These are phyloP conservation scores for Crotalaria pallida DNA, from an alignment of 306 rosid genomes.

Conservation along the genomic window DNA sequence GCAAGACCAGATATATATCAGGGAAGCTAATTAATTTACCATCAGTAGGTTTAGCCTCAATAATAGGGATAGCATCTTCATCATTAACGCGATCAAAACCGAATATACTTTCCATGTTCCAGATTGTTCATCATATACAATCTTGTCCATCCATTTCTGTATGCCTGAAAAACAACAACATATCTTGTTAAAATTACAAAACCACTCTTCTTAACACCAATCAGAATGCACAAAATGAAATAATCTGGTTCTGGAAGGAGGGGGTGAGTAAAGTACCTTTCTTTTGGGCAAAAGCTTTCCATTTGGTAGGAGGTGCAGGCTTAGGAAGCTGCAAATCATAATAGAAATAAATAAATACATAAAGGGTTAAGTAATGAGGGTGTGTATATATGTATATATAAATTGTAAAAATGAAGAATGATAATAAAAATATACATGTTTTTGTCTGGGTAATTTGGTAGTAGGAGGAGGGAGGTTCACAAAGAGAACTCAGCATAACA, in stretches of 20 bases:
- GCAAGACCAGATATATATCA: background rate
- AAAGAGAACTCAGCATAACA: too few relatives aligned
- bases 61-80: conserved; percentile 75
- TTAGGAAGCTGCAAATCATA: conserved; percentile 56
- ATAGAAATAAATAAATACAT: too few relatives aligned
- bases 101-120: conserved; percentile 69
- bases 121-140: conserved; percentile 54
- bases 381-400: too few relatives aligned
- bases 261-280: conserved; percentile 38
- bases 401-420: too few relatives aligned
- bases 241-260: too few relatives aligned
- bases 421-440: conserved; percentile 37
- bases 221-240: too few relatives aligned
- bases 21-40: background rate
- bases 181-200: background rate
- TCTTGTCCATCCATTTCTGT: conserved; percentile 64
- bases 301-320: conserved; percentile 85
- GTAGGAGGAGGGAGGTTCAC: conserved; percentile 61
- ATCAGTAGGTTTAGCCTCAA: too few relatives aligned
- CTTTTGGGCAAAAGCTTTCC: conserved; percentile 79
- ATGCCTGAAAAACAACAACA: conserved; percentile 48
- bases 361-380: too few relatives aligned
- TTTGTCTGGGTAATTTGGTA: too few relatives aligned
- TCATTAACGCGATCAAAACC: conserved; percentile 92
- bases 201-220: background rate